Base-by-base conservation (phyloP, 2,329 filamentous ascomycete species). In the Cadophora sp. region DNA sequence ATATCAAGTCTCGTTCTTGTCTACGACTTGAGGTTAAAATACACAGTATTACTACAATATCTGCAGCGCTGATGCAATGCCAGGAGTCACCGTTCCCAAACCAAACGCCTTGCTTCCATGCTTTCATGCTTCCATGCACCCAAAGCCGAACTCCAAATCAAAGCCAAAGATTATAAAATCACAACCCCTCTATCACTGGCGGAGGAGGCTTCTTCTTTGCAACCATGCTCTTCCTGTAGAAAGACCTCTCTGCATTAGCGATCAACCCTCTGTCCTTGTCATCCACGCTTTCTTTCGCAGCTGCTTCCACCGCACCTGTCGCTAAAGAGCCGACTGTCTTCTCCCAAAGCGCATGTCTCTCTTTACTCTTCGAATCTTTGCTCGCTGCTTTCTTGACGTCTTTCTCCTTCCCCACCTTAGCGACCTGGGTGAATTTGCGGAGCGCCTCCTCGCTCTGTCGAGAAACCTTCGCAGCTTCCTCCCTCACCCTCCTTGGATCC, bases 181-280 rank as follows among this genome's bases (percentile, higher is more conserved):
- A 64, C 24, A 58, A 4, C 41, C 51, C 51, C 20, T 64, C 55
- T 22, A 64, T 27, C 24, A 59, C 27, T 20, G 51, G 55, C 59
- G 62, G 62, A 43, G 65, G 65, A 13, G 59, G 53, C 56, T 69
- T 74, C 45, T 70, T 74, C 60, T 72, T 74, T 39, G 62, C 48
- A 3, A 68, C 50, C 11, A 69, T 69, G 16, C 74, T 73, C 69
- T 85, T 85, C 48, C 87, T 83, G 51, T 83, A 79, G 68, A 84
- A 86, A 11, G 78, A 77, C 62, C 80, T 80, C 30, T 87, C 84
- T 1, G 85, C 82, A 69, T 90, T 88, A 41, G 90, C 87, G 76
- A 90, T 87, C 81, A 89, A 88, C 74, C 86, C 89, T 71, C 87
- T 83, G 66, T 90, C 87, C 85, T 86, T 70, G 14, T 89, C 86